These are phyloP conservation scores for Phytophthora quininea DNA, from an alignment of 352 stramenopile genomes.

Conservation along the genomic window DNA sequence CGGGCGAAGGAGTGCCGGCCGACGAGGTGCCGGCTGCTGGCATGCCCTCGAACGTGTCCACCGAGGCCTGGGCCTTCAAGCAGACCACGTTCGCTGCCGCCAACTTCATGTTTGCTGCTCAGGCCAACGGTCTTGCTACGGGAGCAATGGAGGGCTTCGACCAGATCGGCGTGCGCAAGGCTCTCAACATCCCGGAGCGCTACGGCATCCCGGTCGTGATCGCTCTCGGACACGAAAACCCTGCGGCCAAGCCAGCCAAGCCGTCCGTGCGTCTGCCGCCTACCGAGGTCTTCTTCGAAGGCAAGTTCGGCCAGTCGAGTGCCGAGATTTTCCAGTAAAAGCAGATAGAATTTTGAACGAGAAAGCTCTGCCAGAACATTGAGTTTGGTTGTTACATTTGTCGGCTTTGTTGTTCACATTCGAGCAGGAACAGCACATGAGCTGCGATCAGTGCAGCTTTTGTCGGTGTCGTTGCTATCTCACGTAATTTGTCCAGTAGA, in stretches of 20 bases:
- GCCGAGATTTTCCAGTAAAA: conserved; percentile 44
- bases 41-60: conserved; percentile 52
- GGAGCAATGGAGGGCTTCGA: conserved; percentile 78
- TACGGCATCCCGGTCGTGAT: conserved; percentile 74
- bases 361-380: no score
- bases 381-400: no score
- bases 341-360: conserved; percentile 23
- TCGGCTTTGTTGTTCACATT: conserved; percentile 11
- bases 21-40: conserved; percentile 48
- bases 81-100: conserved; percentile 66
- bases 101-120: conserved; percentile 67
- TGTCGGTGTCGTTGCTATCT: conserved; percentile 29
- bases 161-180: conserved; percentile 46
- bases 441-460: conserved; percentile 45
- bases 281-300: conserved; percentile 75
- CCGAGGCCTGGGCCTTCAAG: conserved; percentile 79
- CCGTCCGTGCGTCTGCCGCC: conserved; percentile 52
- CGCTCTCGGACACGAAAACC: conserved; percentile 54
- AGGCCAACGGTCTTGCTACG: conserved; percentile 61
- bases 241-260: conserved; percentile 8
- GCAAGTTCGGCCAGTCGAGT: conserved; percentile 66
- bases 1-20: conserved; percentile 59
- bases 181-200: conserved; percentile 70
- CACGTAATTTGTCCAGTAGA: conserved; percentile 38
- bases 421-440: conserved; percentile 45